Evolutionary conservation across 108 stramenopile genomes (phyloP).

Genomic region (Bacterosira constricta): DNA sequence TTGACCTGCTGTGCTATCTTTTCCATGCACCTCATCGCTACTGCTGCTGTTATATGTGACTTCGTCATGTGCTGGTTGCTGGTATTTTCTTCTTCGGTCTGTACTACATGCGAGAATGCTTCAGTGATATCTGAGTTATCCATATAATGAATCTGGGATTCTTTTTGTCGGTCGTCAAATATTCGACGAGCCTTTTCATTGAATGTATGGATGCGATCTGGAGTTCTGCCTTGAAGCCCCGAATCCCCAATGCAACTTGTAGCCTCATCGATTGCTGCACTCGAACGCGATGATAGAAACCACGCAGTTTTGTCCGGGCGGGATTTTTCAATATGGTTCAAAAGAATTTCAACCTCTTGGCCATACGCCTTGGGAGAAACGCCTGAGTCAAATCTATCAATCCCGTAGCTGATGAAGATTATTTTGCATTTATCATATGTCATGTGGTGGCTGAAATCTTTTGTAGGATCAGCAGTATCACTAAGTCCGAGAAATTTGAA

Average conservation of each 20-base stretch:
- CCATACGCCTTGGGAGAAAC: slow-evolving; percentile 22
- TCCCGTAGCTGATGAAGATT: slow-evolving; percentile 37
- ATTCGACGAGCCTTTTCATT: slow-evolving; percentile 25
- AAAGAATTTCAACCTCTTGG: slow-evolving; percentile 45
- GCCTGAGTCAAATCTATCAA: slow-evolving; percentile 24
- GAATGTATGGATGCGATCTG: not conserved
- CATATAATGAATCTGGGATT: slow-evolving; percentile 27
- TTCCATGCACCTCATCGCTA: slow-evolving; percentile 54
- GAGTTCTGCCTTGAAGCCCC: slow-evolving; percentile 5
- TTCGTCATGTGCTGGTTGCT: slow-evolving; percentile 17
- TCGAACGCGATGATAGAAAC: slow-evolving; percentile 51
- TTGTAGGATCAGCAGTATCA: slow-evolving; percentile 39
- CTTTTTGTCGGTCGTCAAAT: slow-evolving; percentile 40
- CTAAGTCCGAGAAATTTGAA: slow-evolving; percentile 44
- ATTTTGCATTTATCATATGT: slow-evolving; percentile 66
- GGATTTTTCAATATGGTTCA: slow-evolving; percentile 49
- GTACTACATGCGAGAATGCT: slow-evolving; percentile 8
- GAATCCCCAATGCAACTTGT: slow-evolving; percentile 10
- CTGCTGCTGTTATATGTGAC: slow-evolving; percentile 22
- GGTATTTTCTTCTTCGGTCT: not conserved
- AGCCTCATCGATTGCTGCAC: slow-evolving; percentile 34
- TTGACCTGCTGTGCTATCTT: slow-evolving; percentile 53
- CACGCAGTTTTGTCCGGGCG: slow-evolving; percentile 44
- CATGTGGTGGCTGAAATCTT: slow-evolving; percentile 26
- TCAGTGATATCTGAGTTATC: slow-evolving; percentile 57